Base-by-base conservation (phyloP, 257 asterid species). In the Petunia secreta region DNA sequence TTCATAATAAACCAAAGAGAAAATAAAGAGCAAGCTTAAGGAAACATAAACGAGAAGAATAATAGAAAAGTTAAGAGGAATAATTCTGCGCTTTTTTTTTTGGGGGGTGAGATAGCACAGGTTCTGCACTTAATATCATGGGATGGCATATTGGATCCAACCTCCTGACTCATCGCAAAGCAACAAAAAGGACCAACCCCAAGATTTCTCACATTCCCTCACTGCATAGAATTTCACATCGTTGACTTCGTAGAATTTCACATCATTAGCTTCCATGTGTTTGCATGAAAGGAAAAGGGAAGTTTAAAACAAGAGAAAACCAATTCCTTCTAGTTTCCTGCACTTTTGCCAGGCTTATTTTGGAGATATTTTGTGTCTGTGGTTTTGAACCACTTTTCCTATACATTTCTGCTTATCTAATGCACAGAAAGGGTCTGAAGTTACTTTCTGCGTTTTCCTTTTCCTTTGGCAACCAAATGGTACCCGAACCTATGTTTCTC, bases 1-100 rank as follows among this genome's bases (percentile, higher is more conserved):
- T 96, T 85, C 85, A 91, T 41, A 84, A 74, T 63, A 48, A 25
- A 43, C 62, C 57, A 64, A n/a, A 80, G 15, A 16, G 34, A 36
- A 40, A 43, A 75, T 40, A 79, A 55, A 46, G 74, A 57, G 8
- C 65, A 46, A 53, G 25, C 58, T 25, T 8, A 73, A 78, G n/a
- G 65, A 71, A 75, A 74, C 77, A 80, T 74, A 71, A 67, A 77
- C 48, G 50, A 79, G 77, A 79, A 81, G 67, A 65, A 79, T 11
- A 83, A 43, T 54, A 13, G 71, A 39, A 65, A 36, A 44, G 16
- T 8, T 6, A 25, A 25, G 25, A 25, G 25, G 25, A 25, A 25
- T 25, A 25, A 0, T 25, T 25, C 25, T 25, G 25, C 25, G 25
- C 25, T 25, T 25, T 25, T 25, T 25, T 25, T 25, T 25, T 25